Evolutionary conservation across 495 filamentous ascomycete genomes (phyloP).

Genomic region (Aspergillus sparsus): DNA sequence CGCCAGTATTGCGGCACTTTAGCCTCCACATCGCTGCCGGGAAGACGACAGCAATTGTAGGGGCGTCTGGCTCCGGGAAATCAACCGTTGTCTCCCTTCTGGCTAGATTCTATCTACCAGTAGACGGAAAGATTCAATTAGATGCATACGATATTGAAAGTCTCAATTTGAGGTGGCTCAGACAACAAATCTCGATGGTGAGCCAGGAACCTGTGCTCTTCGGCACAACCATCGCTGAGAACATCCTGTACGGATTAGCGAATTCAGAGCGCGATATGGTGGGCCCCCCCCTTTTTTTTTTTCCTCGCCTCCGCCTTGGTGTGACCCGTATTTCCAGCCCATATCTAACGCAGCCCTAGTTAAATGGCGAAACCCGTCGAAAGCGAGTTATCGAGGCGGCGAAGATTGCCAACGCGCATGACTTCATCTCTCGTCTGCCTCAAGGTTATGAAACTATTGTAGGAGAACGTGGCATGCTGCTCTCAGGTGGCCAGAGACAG

Average conservation of each 20-base stretch:
- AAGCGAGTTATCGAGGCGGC: slow-evolving; percentile 55
- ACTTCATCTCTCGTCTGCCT: slow-evolving; percentile 39
- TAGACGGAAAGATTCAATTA: slow-evolving; percentile 70
- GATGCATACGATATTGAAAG: slow-evolving; percentile 70
- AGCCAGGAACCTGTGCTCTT: slow-evolving; percentile 51
- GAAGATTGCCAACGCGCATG: slow-evolving; percentile 57
- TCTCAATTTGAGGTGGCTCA: slow-evolving; percentile 79
- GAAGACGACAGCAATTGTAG: slow-evolving; percentile 53
- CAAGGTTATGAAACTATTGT: slow-evolving; percentile 74
- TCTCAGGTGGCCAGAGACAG: slow-evolving; percentile 90
- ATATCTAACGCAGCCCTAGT: too few species aligned
- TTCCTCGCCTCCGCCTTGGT: too few species aligned
- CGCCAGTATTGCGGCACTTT: slow-evolving; percentile 39
- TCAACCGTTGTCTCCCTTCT: slow-evolving; percentile 62
- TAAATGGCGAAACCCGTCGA: slow-evolving; percentile 60
- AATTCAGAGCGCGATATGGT: too few species aligned
- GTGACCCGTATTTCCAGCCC: too few species aligned
- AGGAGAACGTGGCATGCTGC: slow-evolving; percentile 78
- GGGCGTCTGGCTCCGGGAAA: slow-evolving; percentile 56
- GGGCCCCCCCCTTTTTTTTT: too few species aligned
- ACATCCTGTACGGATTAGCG: slow-evolving; percentile 71
- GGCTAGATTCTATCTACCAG: slow-evolving; percentile 81
- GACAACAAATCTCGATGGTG: slow-evolving; percentile 78
- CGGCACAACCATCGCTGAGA: slow-evolving; percentile 72
- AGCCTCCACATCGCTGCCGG: slow-evolving; percentile 38